Evolutionary conservation across 2,329 filamentous ascomycete species (phyloP).

Genomic region (Ramularia collo-cygni): DNA sequence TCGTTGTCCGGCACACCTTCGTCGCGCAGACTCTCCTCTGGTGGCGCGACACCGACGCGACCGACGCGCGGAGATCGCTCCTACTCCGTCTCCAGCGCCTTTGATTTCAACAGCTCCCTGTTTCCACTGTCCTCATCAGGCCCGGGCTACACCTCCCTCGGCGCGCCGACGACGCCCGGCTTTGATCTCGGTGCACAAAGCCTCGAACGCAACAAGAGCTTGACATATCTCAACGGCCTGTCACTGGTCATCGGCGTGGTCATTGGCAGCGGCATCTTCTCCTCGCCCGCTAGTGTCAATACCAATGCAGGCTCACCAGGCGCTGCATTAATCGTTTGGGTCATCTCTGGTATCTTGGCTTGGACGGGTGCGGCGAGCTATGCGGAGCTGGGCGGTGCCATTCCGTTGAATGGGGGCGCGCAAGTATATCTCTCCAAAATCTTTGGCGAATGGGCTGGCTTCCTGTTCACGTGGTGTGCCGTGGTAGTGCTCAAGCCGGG

Average conservation of each 20-base stretch:
- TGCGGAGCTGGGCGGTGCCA: conserved; percentile 90
- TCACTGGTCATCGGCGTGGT: conserved; percentile 88
- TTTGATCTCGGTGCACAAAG: conserved; percentile 44
- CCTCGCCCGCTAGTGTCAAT: conserved; percentile 87
- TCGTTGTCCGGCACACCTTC: conserved; percentile 73
- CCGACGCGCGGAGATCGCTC: conserved; percentile 35
- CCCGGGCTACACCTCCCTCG: conserved; percentile 74
- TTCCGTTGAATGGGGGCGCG: conserved; percentile 88
- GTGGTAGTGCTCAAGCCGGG: conserved; percentile 92
- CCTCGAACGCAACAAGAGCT: conserved; percentile 87
- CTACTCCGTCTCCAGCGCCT: conserved; percentile 87
- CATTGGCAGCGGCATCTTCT: conserved; percentile 95
- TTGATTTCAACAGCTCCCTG: conserved; percentile 89
- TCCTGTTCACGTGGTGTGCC: conserved; percentile 94
- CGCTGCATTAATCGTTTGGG: conserved; percentile 85
- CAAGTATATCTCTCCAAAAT: conserved; percentile 95
- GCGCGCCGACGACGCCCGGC: conserved; percentile 58
- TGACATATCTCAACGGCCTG: conserved; percentile 90
- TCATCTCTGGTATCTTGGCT: conserved; percentile 80
- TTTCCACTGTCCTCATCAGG: conserved; percentile 82
- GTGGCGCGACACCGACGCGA: conserved; percentile 45
- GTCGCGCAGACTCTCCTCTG: conserved; percentile 83
- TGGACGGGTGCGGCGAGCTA: conserved; percentile 96
- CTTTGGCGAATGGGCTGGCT: conserved; percentile 86
- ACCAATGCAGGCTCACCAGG: conserved; percentile 85